These are phyloP conservation scores for Xylariaceae sp. DNA, from an alignment of 2,329 filamentous ascomycete genomes.

Conservation along the genomic window DNA sequence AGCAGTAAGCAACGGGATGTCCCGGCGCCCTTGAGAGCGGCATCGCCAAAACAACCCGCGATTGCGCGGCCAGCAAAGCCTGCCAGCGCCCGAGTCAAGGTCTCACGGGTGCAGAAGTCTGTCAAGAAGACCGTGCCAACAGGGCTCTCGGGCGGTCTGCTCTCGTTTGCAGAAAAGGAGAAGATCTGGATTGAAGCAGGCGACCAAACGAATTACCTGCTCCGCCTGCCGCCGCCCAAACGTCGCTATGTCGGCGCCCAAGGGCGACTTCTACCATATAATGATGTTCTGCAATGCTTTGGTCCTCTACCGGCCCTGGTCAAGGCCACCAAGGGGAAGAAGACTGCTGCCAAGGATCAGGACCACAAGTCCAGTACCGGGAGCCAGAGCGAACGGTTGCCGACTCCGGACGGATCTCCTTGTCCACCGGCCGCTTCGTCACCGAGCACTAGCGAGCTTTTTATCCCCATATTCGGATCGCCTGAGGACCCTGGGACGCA, in stretches of 20 bases:
- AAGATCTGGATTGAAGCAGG: conserved; percentile 1
- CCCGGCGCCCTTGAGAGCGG: too few species aligned
- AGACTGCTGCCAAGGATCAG: neutral
- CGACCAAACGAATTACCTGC: conserved; percentile 7
- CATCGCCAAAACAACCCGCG: too few species aligned
- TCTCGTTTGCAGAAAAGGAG: conserved; percentile 5
- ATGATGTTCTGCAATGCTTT: too few species aligned
- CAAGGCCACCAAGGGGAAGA: too few species aligned
- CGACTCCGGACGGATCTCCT: conserved; percentile 4
- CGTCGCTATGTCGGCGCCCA: conserved; percentile 11
- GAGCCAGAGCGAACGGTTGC: too few species aligned
- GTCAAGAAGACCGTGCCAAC: neutral
- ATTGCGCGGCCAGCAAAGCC: too few species aligned
- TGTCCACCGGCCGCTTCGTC: neutral
- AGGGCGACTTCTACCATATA: conserved; percentile 1
- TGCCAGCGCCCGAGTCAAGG: too few species aligned
- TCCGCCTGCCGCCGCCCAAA: conserved; percentile 4
- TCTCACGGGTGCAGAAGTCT: too few species aligned
- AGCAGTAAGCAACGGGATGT: too few species aligned
- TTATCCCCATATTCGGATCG: neutral
- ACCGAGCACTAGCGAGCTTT: too few species aligned
- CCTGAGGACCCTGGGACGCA: neutral
- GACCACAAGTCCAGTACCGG: too few species aligned
- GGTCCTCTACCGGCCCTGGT: too few species aligned
- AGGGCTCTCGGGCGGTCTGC: neutral